phyloP scores from a whole-genome alignment of 2,329 filamentous ascomycete genomes.

The Lachnellula cervina region DNA sequence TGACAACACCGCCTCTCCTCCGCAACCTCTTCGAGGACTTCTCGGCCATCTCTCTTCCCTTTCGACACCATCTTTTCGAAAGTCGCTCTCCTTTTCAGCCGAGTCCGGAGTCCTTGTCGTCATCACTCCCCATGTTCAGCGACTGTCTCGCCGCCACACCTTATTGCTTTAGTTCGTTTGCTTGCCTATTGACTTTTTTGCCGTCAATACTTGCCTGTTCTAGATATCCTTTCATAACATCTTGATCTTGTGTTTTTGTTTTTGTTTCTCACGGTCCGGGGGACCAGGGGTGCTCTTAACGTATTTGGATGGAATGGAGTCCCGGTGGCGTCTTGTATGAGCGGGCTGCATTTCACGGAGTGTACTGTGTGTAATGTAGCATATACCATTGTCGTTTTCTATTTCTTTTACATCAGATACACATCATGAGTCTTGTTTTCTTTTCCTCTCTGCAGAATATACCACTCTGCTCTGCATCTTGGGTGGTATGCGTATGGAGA shows the following conservation, averaged over 20 bases:
- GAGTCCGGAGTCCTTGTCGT: not conserved
- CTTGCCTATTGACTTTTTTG: constrained; percentile 2
- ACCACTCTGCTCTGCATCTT: not conserved
- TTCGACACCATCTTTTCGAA: not conserved
- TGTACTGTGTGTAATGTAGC: not conserved
- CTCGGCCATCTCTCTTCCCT: not conserved
- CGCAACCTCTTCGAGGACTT: not conserved
- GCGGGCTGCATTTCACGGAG: constrained; percentile 1
- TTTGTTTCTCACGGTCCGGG: not conserved
- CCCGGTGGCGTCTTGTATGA: constrained; percentile 1
- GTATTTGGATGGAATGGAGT: constrained; percentile 1
- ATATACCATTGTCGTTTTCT: constrained; percentile 42
- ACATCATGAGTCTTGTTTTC: constrained; percentile 41
- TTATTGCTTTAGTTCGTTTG: not conserved
- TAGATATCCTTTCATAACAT: constrained; percentile 8
- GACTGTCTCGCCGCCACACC: not conserved
- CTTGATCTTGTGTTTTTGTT: not conserved
- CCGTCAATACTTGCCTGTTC: constrained; percentile 4
- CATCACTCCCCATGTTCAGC: not conserved
- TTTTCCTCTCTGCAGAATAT: not conserved
- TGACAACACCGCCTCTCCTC: not conserved
- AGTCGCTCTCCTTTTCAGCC: not conserved
- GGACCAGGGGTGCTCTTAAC: not conserved
- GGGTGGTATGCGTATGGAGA: not conserved
- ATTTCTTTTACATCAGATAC: not conserved